A percentile compares a stretch with the other conserved stretches of the same genome.
Evolutionary conservation across 768 basidiomycete genomes (phyloP).

Genomic region (Termitomyces sp.): DNA sequence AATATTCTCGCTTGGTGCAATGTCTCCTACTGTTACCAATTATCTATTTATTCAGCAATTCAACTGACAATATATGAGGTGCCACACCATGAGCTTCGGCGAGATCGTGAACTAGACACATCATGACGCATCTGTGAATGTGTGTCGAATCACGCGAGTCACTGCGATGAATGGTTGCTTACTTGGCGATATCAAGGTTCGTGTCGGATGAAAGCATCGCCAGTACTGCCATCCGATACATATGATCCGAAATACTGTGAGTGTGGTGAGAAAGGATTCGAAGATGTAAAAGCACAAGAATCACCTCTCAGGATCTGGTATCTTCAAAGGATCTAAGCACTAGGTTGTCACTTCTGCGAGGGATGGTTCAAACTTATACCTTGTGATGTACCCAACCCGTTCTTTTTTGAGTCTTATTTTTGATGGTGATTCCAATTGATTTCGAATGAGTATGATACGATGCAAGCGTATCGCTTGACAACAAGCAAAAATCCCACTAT

Average conservation of each 20-base stretch:
- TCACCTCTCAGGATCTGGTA: conserved; percentile 82
- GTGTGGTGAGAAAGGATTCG: background rate
- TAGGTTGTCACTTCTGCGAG: background rate
- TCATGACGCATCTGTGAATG: conserved; percentile 70
- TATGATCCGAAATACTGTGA: conserved; percentile 87
- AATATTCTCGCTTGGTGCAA: conserved; percentile 86
- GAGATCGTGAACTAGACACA: conserved; percentile 90
- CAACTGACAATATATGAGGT: background rate
- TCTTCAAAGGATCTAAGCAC: conserved; percentile 36
- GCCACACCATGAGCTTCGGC: conserved; percentile 85
- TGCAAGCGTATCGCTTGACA: background rate
- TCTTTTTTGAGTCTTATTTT: conserved; percentile 80
- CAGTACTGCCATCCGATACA: conserved; percentile 96
- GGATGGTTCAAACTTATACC: conserved; percentile 32
- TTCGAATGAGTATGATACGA: background rate
- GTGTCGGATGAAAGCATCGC: conserved; percentile 81
- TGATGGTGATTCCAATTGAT: background rate
- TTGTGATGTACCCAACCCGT: conserved; percentile 93
- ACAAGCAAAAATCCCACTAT: background rate
- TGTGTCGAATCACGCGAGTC: background rate
- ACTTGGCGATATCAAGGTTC: conserved; percentile 75
- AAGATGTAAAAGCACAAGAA: background rate
- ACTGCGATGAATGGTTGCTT: conserved; percentile 15
- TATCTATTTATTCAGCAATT: background rate
- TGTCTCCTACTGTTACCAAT: conserved; percentile 84